Evolutionary conservation across 352 stramenopile genomes (phyloP), one percentile per base, ranked within the genome.

Genomic region (Elongisporangium senticosum): DNA sequence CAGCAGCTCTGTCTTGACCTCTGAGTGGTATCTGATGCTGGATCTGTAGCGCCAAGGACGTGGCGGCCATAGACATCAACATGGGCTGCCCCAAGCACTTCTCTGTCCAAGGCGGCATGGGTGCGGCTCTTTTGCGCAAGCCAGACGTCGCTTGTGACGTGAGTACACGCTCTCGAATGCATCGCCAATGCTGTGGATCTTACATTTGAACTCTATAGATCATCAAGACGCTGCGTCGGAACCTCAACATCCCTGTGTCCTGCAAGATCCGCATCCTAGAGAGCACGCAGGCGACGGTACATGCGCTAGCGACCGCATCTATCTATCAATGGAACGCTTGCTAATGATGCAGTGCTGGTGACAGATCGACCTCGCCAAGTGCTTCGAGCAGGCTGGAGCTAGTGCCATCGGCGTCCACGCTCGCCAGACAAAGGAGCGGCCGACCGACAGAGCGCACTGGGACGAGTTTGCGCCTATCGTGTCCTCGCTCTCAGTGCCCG

Each of bases 61-160:
- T 98, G 10, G 83, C 82, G 7, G 79, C 86, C n/a, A 74, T 98
- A 26, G 90, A 98, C 64, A 83, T 98, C 63, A 98, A 98, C 67
- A 98, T 98, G 93, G 93, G 93, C 55, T 98, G 93, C 58, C 93
- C 93, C 8, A 98, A 97, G 72, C 83, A 95, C 61, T 98, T 98
- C 56, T 97, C 89, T 15, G 62, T 96, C 23, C 84, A 96, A 55
- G 93, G 90, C 52, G 87, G 89, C 26, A 98, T 98, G 93, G 93
- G 93, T 24, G 86, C 86, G 15, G 87, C 91, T 19, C 72, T 98
- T 23, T 73, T 98, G 21, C 83, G 83, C 51, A 96, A 89, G 55
- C 91, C 90, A 28, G 77, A 97, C 56, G 63, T 92, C 17, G 91
- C 93, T 33, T 93, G 77, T 24, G 89, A 96, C 39, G 79, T 89